phyloP scores from a whole-genome alignment of 176 grass and related monocot species.

The Aechmea fasciata region DNA sequence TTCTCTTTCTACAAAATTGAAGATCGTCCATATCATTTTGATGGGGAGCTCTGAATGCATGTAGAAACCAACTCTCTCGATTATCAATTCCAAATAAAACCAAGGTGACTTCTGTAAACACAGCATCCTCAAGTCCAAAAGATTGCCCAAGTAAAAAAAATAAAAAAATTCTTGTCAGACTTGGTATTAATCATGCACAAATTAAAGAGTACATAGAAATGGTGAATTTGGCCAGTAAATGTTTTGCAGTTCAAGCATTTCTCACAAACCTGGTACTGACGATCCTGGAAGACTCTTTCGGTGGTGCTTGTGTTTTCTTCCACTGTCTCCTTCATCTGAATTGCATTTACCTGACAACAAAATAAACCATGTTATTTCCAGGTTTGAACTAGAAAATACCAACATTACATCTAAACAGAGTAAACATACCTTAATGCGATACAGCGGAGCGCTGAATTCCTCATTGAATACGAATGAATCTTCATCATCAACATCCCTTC shows the following conservation, averaged over 20 bases:
- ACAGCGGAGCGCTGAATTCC: slow-evolving; percentile 85
- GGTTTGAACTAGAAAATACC: slow-evolving; percentile 7
- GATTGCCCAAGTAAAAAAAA: too few species aligned
- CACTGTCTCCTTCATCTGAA: slow-evolving; percentile 99
- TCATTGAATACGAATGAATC: slow-evolving; percentile 91
- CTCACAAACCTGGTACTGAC: slow-evolving; percentile 85
- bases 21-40: not conserved
- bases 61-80: too few species aligned
- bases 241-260: not conserved
- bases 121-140: too few species aligned
- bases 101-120: too few species aligned
- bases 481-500: slow-evolving; percentile 84
- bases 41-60: not conserved
- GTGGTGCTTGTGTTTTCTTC: slow-evolving; percentile 99
- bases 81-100: too few species aligned
- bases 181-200: too few species aligned
- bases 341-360: slow-evolving; percentile 83
- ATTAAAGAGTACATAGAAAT: too few species aligned
- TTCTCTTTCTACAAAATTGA: not conserved
- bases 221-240: too few species aligned
- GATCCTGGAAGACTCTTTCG: slow-evolving; percentile 93
- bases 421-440: slow-evolving; percentile 85
- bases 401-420: not conserved
- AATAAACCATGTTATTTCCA: slow-evolving; percentile 18
- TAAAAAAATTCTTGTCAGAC: too few species aligned